Evolutionary conservation across 768 basidiomycete genomes (phyloP).

Genomic region (Rhizopogon vulgaris): DNA sequence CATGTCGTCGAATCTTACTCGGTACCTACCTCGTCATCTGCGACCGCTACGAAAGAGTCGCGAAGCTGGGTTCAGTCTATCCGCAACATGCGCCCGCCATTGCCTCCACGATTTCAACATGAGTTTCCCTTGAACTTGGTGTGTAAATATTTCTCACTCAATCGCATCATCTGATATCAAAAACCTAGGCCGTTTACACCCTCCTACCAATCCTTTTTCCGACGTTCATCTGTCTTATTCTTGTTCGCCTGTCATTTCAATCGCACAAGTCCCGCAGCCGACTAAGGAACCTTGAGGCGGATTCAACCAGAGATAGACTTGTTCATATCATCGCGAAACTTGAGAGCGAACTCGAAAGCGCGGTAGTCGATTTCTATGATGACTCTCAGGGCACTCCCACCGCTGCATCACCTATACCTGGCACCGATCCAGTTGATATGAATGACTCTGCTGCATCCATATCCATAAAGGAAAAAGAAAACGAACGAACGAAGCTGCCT

Average conservation of each 20-base stretch:
- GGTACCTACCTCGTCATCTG: constrained; percentile 38
- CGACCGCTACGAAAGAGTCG: constrained; percentile 35
- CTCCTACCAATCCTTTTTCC: constrained; percentile 65
- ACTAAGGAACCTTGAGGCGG: constrained; percentile 57
- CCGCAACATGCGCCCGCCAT: constrained; percentile 33
- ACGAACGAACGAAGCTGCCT: constrained; percentile 5
- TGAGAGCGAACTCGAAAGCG: constrained; percentile 56
- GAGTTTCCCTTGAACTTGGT: constrained; percentile 71
- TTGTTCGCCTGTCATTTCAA: constrained; percentile 53
- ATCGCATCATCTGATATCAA: neutral
- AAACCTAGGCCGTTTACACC: constrained; percentile 42
- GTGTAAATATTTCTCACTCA: constrained; percentile 17
- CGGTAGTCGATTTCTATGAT: constrained; percentile 56
- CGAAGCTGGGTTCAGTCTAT: constrained; percentile 39
- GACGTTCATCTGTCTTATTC: constrained; percentile 42
- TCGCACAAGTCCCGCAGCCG: constrained; percentile 57
- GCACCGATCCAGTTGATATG: neutral
- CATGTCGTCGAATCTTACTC: constrained; percentile 51
- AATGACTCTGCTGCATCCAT: neutral
- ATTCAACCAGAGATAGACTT: constrained; percentile 45
- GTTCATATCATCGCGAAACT: constrained; percentile 49
- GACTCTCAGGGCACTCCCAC: constrained; percentile 25
- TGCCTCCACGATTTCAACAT: constrained; percentile 57
- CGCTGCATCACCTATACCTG: constrained; percentile 6
- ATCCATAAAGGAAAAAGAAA: constrained; percentile 1